Base-by-base conservation (phyloP, 1,284 basidiomycete species). In the Leccinum pachyderme region DNA sequence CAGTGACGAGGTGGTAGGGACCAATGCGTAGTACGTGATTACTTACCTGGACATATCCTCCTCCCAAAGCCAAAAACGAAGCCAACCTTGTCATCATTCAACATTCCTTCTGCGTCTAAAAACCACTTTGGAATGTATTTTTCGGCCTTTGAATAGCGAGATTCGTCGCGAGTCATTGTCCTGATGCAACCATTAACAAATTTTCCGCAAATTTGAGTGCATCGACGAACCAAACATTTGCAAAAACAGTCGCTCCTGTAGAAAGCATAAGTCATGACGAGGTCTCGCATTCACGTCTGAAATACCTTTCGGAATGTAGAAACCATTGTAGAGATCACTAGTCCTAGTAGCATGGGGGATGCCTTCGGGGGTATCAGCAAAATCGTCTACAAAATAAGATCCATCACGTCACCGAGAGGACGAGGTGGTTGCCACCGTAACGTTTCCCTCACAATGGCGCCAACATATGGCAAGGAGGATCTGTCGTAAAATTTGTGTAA, bases 401-500 rank as follows among this genome's bases (percentile, higher is more conserved):
- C n/a, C 18, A 12, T 41, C 12, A 22, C 32, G 53, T 11, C 27
- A 71, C 70, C 56, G 2, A 72, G 29, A n/a, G 70, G 66, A 27
- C 24, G 4, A 15, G 59, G 50, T 3, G 68, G 65, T 22, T 61
- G 52, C 63, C 66, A 71, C 35, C 69, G 68, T 57, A 63, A 41
- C 9, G 46, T 69, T 62, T 80, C 78, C 9, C 73, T 72, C n/a
- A 80, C 45, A 4, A 76, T 54, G 0, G 72, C 73, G 6, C 68
- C 65, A 7, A 78, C 49, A 49, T 77, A 79, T 0, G 74, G 74
- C 33, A 81, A 59, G 0, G 58, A 58, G 1, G 64, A 53, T 29
- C 71, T 61, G 52, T 81, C 79, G 7, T 64, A 63, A 24, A 77
- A 75, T 1, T 63, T 68, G 0, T 79, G 79, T 1, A 79, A 59